Percentiles rank a stretch among this genome's conserved stretches.
Conservation (phyloP, 2,329 filamentous ascomycete genomes). For the Cryphonectria carpinicola region DNA sequence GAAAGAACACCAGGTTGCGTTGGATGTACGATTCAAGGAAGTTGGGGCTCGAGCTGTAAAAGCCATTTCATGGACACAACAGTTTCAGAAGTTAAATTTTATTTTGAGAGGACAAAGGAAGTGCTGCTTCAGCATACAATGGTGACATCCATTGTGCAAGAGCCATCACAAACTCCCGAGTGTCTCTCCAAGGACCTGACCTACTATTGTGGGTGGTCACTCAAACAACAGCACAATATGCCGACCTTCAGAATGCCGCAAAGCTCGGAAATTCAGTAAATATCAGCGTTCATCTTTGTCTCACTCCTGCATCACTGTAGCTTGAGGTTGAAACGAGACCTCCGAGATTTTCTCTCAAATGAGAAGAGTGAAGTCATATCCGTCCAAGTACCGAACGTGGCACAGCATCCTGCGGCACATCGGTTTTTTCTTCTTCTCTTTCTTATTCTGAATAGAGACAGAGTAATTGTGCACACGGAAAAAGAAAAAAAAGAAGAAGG, state of each 20-base stretch:
- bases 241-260: background rate
- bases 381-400: constrained; percentile 21
- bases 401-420: constrained; percentile 4
- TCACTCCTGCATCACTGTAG: background rate
- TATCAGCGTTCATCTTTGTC: background rate
- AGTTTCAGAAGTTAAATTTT: background rate
- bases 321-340: background rate
- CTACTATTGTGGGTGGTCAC: background rate
- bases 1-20: background rate
- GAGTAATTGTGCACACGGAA: background rate
- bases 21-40: background rate
- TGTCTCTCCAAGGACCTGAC: background rate
- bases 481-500: too few species aligned
- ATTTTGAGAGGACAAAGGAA: background rate
- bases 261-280: background rate
- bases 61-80: background rate
- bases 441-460: background rate
- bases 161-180: background rate
- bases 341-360: background rate
- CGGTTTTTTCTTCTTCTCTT: background rate
- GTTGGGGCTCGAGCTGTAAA: background rate
- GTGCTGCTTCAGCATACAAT: background rate
- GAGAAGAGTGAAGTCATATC: background rate
- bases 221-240: background rate
- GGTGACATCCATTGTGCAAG: background rate